Evolutionary conservation across 2,329 filamentous ascomycete genomes (phyloP).

Genomic region (Aureobasidium sp.): DNA sequence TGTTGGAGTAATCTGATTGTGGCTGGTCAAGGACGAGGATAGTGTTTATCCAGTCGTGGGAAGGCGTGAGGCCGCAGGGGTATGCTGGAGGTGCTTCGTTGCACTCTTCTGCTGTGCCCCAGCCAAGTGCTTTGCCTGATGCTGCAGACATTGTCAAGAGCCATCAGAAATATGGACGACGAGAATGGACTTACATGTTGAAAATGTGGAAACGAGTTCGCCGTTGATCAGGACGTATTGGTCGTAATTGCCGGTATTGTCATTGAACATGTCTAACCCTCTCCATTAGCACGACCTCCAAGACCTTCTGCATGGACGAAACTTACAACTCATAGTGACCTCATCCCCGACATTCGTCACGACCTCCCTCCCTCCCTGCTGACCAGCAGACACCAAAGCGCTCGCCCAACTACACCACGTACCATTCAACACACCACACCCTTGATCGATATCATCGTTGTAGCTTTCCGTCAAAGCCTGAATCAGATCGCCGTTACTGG

Average conservation of each 20-base stretch:
- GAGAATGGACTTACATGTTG: constrained; percentile 39
- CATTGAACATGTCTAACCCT: constrained; percentile 32
- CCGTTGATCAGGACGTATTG: constrained; percentile 35
- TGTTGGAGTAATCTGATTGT: constrained; percentile 36
- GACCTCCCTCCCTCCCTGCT: neutral
- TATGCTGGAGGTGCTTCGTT: neutral
- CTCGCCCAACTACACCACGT: neutral
- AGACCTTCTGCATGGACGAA: neutral
- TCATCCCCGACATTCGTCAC: neutral
- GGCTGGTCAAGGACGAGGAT: constrained; percentile 31
- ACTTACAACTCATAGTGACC: neutral
- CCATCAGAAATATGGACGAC: no score
- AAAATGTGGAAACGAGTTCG: constrained; percentile 37
- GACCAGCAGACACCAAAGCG: neutral
- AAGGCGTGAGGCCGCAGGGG: constrained; percentile 23
- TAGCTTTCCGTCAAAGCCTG: neutral
- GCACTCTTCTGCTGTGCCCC: neutral
- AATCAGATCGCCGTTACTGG: neutral
- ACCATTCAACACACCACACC: neutral
- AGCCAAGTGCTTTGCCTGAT: neutral
- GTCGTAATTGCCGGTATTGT: constrained; percentile 36
- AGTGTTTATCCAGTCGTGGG: constrained; percentile 33
- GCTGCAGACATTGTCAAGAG: no score
- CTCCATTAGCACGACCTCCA: no score
- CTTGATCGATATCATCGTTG: neutral